Base-by-base conservation (phyloP, 768 basidiomycete species). In the Suillus spraguei region DNA sequence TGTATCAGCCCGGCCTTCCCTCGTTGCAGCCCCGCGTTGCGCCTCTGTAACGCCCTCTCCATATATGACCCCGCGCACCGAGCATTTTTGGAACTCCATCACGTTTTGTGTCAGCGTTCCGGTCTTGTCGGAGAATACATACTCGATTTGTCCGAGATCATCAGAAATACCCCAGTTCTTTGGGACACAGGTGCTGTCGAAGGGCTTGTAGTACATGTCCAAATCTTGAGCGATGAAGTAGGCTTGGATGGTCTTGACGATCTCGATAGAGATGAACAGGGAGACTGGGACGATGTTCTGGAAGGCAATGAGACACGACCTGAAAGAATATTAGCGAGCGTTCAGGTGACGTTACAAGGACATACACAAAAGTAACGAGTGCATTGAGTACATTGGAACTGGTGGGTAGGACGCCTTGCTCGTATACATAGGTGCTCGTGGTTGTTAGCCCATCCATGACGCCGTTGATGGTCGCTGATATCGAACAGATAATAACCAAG, bases 121-220 rank as follows among this genome's bases (percentile, higher is more conserved):
- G 0, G 95, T 97, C 82, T 97, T 97, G 83, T 96, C 94, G 11
- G 91, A 95, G 72, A 91, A 91, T 71, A 91, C 82, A 75, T 97
- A 99, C 80, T 98, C 96, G 76, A 99, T 98, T 79, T 99, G 97
- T 32, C 97, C 97, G 2, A 99, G 87, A 78, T 99, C 97, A 73
- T 99, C 97, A 4, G 95, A 97, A 69, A 99, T 96, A 73, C 96
- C 97, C 96, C 97, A 98, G 6, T 94, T 96, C 76, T 98, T 98
- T 33, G 97, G 96, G 4, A 95, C 87, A 69, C 97, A 98, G 0
- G 94, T 80, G 2, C 92, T 89, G 72, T 97, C 88, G 74, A 90
- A 89, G 42, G 90, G 87, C 63, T 84, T 80, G 78, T 97, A 97
- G 80, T 94, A 97, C 94, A 99, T 96, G 75, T 98, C 96, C 67